Evolutionary conservation across 73 alveolate species (phyloP).

Genomic region (Loxodes magnus): DNA sequence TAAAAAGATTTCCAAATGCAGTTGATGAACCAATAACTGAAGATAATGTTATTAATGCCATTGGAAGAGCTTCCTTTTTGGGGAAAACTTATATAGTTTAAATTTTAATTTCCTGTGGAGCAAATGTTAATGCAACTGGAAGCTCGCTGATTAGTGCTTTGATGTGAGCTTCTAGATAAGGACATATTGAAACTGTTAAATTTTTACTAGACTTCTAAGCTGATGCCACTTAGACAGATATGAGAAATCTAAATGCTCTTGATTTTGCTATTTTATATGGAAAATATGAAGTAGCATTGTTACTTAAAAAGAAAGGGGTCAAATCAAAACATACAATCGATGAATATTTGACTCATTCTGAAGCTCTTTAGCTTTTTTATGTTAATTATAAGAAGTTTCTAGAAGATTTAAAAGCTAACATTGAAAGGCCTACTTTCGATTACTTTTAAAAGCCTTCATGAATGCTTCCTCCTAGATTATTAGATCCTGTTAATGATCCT

Average conservation of each 20-base stretch:
- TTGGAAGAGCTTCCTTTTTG: constrained; percentile 8
- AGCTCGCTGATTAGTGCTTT: background rate
- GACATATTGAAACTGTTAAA: background rate
- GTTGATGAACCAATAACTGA: constrained; percentile 7
- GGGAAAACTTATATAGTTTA: constrained; percentile 6
- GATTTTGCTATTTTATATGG: constrained; percentile 9
- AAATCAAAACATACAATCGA: background rate
- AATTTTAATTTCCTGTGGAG: constrained; percentile 1
- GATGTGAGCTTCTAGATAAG: constrained; percentile 8
- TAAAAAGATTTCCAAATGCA: background rate
- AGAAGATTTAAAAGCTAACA: background rate
- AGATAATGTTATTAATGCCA: constrained; percentile 5
- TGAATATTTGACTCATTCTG: constrained; percentile 1
- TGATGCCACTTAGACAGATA: background rate
- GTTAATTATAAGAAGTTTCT: background rate
- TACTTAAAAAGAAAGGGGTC: background rate
- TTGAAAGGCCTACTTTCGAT: background rate
- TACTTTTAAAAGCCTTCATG: background rate
- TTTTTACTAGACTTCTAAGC: constrained; percentile 1
- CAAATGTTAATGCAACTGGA: background rate
- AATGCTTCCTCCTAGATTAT: background rate
- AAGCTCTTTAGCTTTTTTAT: background rate
- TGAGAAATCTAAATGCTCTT: background rate
- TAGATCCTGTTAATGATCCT: constrained; percentile 7
- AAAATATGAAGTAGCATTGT: background rate